Conservation (phyloP, 495 filamentous ascomycete genomes). For the Penicillium maclennaniae region DNA sequence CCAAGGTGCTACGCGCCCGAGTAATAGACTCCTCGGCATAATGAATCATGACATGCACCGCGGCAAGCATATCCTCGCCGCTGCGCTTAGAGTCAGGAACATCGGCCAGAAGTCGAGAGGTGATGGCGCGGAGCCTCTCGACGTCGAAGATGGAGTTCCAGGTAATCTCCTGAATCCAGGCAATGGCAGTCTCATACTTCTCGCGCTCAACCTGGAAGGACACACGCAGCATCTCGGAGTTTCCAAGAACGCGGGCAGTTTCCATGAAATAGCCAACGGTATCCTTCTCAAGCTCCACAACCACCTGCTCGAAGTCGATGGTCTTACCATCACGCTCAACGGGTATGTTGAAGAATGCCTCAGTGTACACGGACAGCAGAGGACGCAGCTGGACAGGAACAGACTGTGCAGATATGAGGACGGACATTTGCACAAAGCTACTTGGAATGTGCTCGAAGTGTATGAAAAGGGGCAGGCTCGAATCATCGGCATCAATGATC, state of each 20-base stretch:
- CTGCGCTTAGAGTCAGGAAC: conserved; percentile 90
- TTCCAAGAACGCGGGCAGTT: conserved; percentile 60
- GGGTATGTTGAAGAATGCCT: conserved; percentile 92
- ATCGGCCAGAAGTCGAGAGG: conserved; percentile 84
- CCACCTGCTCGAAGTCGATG: conserved; percentile 86
- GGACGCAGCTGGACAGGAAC: conserved; percentile 74
- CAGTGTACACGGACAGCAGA: conserved; percentile 75
- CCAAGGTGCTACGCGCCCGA: conserved; percentile 75
- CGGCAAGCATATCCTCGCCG: conserved; percentile 62
- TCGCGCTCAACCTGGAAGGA: conserved; percentile 82
- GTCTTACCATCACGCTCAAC: conserved; percentile 72
- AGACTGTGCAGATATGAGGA: conserved; percentile 71
- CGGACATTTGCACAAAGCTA: conserved; percentile 78
- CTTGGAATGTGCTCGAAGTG: conserved; percentile 92
- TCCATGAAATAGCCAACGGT: conserved; percentile 79
- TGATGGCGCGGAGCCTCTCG: conserved; percentile 73
- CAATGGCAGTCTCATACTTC: conserved; percentile 77
- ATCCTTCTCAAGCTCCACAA: conserved; percentile 83
- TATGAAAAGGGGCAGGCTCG: conserved; percentile 74
- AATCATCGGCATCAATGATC: conserved; percentile 64
- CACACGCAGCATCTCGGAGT: conserved; percentile 75
- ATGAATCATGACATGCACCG: conserved; percentile 80
- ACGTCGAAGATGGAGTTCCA: conserved; percentile 86
- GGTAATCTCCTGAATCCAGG: conserved; percentile 82
- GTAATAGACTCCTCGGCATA: conserved; percentile 66